phyloP scores from a whole-genome alignment of 2,329 filamentous ascomycete genomes.

The Ascomycota sp. region DNA sequence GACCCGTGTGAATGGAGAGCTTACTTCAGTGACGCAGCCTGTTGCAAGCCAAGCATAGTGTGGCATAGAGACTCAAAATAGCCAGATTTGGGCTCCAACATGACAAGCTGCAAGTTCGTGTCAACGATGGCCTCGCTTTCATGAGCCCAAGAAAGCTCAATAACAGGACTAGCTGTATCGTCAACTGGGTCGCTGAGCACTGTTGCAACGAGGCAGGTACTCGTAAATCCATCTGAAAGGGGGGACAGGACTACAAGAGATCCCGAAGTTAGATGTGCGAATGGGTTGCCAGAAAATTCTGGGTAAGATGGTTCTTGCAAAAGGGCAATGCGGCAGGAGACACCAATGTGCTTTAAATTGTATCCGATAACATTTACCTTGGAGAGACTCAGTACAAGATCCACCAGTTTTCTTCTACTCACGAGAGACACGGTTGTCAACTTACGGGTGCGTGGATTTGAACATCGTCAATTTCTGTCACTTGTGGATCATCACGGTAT shows the following conservation, averaged over 20 bases:
- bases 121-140: constrained; percentile 43
- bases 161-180: constrained; percentile 5
- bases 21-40: constrained; percentile 31
- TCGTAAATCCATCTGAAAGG: constrained; percentile 38
- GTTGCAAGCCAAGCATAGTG: constrained; percentile 51
- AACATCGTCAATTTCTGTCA: constrained; percentile 34
- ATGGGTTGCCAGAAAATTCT: constrained; percentile 37
- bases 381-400: background rate
- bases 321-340: constrained; percentile 50
- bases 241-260: constrained; percentile 32
- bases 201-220: constrained; percentile 45
- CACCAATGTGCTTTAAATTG: constrained; percentile 38
- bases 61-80: constrained; percentile 65
- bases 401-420: background rate
- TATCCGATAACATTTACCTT: constrained; percentile 49
- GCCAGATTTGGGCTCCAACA: constrained; percentile 54
- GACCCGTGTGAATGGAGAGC: constrained; percentile 6
- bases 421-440: background rate
- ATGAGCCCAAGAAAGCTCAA: constrained; percentile 56
- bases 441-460: constrained; percentile 52
- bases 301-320: constrained; percentile 43
- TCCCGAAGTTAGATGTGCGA: constrained; percentile 29
- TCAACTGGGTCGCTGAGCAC: constrained; percentile 40
- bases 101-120: constrained; percentile 47
- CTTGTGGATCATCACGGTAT: constrained; percentile 29